phyloP scores from a whole-genome alignment of 805 yeast genomes.

The Wickerhamomyces silvicola region DNA sequence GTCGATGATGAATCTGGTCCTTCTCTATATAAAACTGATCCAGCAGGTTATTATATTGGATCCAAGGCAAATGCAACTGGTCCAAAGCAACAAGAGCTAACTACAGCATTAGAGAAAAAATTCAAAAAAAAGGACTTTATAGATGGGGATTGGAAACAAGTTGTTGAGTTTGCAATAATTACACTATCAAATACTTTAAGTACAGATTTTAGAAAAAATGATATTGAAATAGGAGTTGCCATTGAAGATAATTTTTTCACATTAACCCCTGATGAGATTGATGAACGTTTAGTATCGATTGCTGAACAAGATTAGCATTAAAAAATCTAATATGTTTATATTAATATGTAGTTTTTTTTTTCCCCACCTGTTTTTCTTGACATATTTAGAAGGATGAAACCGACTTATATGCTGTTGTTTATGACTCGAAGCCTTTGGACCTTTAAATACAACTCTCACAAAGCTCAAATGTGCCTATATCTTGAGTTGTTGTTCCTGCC shows the following conservation, averaged over 20 bases:
- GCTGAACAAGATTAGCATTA: slow-evolving; percentile 82
- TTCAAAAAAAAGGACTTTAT: slow-evolving; percentile 67
- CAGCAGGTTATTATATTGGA: slow-evolving; percentile 93
- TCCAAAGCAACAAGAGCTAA: slow-evolving; percentile 95
- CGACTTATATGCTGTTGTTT: slow-evolving; percentile 43
- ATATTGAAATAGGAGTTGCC: slow-evolving; percentile 90
- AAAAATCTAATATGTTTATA: background rate
- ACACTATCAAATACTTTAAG: slow-evolving; percentile 82
- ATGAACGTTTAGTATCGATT: slow-evolving; percentile 86
- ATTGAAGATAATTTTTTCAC: slow-evolving; percentile 61
- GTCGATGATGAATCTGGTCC: slow-evolving; percentile 91
- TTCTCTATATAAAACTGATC: slow-evolving; percentile 85
- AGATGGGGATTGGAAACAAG: slow-evolving; percentile 80
- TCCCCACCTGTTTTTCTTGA: slow-evolving; percentile 40
- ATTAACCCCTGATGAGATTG: slow-evolving; percentile 81
- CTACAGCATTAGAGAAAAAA: slow-evolving; percentile 83
- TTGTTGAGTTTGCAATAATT: slow-evolving; percentile 84
- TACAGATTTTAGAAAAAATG: slow-evolving; percentile 90
- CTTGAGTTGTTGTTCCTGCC: slow-evolving; percentile 14
- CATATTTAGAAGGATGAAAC: slow-evolving; percentile 38
- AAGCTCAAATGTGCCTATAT: slow-evolving; percentile 24
- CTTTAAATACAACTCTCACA: slow-evolving; percentile 41
- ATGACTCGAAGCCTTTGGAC: slow-evolving; percentile 41
- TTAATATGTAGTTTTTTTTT: slow-evolving; percentile 10
- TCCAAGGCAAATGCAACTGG: slow-evolving; percentile 93